phyloP scores from a whole-genome alignment of 768 basidiomycete species.

The Hygrocybe coccinea region DNA sequence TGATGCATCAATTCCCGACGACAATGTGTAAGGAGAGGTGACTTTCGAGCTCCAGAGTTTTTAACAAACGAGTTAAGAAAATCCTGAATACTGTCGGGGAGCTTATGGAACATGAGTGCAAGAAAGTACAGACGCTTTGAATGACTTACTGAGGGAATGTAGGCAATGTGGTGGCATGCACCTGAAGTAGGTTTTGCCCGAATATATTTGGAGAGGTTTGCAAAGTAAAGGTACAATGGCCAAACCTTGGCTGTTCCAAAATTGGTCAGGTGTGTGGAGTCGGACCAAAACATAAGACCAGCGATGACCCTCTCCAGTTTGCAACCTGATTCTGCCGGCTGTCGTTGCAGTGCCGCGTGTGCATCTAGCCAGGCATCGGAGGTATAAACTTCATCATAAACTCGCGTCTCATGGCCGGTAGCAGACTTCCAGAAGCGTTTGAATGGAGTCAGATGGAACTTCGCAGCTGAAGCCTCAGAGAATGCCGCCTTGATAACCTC shows the following conservation, averaged over 20 bases:
- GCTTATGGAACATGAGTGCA: neutral
- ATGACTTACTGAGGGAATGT: constrained; percentile 35
- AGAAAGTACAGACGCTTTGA: neutral
- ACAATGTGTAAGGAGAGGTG: constrained; percentile 4
- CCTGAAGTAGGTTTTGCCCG: constrained; percentile 23
- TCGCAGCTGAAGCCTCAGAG: neutral
- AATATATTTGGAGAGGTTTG: constrained; percentile 40
- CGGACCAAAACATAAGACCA: constrained; percentile 28
- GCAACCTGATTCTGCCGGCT: constrained; percentile 11
- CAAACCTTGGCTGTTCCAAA: constrained; percentile 37
- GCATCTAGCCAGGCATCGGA: constrained; percentile 14
- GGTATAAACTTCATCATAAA: constrained; percentile 16
- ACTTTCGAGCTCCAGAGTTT: neutral
- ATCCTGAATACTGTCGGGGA: constrained; percentile 9
- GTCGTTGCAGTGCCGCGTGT: constrained; percentile 16
- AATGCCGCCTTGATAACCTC: constrained; percentile 24
- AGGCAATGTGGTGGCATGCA: constrained; percentile 34
- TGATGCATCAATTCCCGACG: constrained; percentile 11
- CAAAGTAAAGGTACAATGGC: constrained; percentile 41
- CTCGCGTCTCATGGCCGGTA: constrained; percentile 15
- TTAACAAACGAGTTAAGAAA: neutral
- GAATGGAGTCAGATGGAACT: constrained; percentile 23
- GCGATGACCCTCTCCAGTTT: constrained; percentile 21
- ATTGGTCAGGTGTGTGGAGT: constrained; percentile 28
- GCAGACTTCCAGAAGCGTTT: constrained; percentile 21